Base-by-base conservation (phyloP, 495 filamentous ascomycete genomes). In the Aspergillus wentii region DNA sequence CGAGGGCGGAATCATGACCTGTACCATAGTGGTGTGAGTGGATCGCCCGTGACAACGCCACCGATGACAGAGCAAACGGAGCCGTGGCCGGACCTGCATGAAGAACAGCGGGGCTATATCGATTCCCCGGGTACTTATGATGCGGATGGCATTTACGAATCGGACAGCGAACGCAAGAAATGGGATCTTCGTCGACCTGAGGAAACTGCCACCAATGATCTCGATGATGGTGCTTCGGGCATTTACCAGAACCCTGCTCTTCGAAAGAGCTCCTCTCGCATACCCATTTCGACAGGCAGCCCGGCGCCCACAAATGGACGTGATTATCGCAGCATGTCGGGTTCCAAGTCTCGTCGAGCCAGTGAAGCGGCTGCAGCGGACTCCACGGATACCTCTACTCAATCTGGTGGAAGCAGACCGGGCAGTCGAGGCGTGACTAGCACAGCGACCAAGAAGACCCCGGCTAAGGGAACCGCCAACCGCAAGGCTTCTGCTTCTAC, bases 101-200 rank as follows among this genome's bases (percentile, higher is more conserved):
- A 66, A 17, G 60, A 67, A 31, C 66, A 71, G 46, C 54, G 63
- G 29, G 65, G 69, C 29, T 56, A 64, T 21, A 56, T 64, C 20
- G 60, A 62, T 14, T 75, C 73, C 17, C 63, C 70, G 16, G 63
- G 64, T 8, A 59, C 65, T 8, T 58, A 62, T 29, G 67, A 64
- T 37, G 62, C 61, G 25, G 56, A 59, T 29, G 64, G 58, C 14
- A 61, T 67, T 32, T 41, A 59, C 8, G 49, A 46, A 8, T 43
- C 40, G n/a, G 57, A 61, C 10, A 45, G 57, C 3, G 62, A 68
- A n/a, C 59, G 52, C 16, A 38, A 52, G 10, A 50, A 74, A 14
- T 88, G 81, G 76, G 86, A 95, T 54, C 69, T 91, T 27, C 79
- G 87, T 38, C 76, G 77, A 22, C 85, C 86, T 5, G 84, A 91